Evolutionary conservation across 352 stramenopile genomes (phyloP), one percentile per base, ranked within the genome.

Genomic region (Phytophthora citrophthora): DNA sequence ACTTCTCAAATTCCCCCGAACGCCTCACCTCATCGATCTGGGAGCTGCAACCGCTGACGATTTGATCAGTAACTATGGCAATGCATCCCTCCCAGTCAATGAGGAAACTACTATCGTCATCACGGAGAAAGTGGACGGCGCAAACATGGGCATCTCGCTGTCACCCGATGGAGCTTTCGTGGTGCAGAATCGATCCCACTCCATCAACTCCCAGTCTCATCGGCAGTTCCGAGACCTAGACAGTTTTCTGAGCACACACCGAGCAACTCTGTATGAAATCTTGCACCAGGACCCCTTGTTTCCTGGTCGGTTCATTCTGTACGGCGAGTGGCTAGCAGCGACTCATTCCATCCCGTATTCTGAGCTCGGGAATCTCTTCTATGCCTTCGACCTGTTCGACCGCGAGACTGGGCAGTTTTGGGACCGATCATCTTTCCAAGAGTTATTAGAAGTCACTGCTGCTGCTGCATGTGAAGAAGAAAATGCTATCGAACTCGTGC

Each of bases 41-140:
- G 76, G 76, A n/a, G 72, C 76, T 26, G 81, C 79, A 20, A 88
- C 80, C 0, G 60, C 61, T 2, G 83, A 91, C 64, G 83, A 91
- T 54, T 43, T 89, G 20, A 45, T 91, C 15, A 50, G 20, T 29
- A 54, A 36, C 12, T 32, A 27, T 15, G 41, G 32, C 36, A 52
- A n/a, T n/a, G 6, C 53, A 12, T 36, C 48, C 23, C 12, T 66
- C 5, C 34, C 50, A 57, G 12, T 36, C 27, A 36, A 53, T 23
- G 38, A 61, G 13, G 36, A 47, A 12, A 72, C 64, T 1, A 59
- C 61, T 5, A 77, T 91, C 27, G 66, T 88, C 16, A 76, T 89
- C 52, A 88, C 90, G 0, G 89, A 96, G 68, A 96, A 96, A 63
- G 23, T 96, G 32, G 89, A 96, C 67, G 89, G 89, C 9, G 89